Evolutionary conservation across 345 rosid species (phyloP), one percentile per base, ranked within the genome.

Genomic region (Physaria fendleri): DNA sequence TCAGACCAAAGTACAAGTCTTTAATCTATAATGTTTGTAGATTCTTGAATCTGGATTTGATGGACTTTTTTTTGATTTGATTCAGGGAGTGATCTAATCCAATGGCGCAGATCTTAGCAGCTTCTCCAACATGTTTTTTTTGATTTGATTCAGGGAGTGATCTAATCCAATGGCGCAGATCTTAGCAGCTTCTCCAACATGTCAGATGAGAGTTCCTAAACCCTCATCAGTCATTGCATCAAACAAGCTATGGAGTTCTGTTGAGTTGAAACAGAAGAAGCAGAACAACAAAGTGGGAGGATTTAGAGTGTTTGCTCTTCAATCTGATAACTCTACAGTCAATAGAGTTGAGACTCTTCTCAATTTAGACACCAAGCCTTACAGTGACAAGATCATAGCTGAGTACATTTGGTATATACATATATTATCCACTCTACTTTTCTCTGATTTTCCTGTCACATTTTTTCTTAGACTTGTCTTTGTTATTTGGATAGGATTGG

Each of bases 81-180:
- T 41, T 41, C 49, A 74, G 82, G 50, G 51, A 74, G 82, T 47
- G 51, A 60, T 38, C 18, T n/a, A 6, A 38, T 74, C 72, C 58
- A 59, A 92, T 92, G 98, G 89, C 97, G 3, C 96, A 88, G 78
- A 78, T 92, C 66, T 67, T 88, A 68, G 87, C 93, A 66, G 93
- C 90, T 43, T 76, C 84, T 25, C 61, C 74, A 39, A 87, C 82
- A 74, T 85, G 90, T 47, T 71, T 24, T 63, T 64, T 8, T 14
- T 27, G 23, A 5, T 30, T 14, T 59, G 52, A 44, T 41, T n/a
- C 49, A 74, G 82, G 50, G 51, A n/a, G n/a, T n/a, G n/a, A 60
- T 38, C 18, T n/a, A 6, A 38, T 74, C 72, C 58, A 59, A 92
- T 92, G 98, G 89, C 97, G 3, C 96, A 88, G 78, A 78, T 92